phyloP scores from a whole-genome alignment of 2,329 filamentous ascomycete genomes.

The Phyllosticta citriasiana region DNA sequence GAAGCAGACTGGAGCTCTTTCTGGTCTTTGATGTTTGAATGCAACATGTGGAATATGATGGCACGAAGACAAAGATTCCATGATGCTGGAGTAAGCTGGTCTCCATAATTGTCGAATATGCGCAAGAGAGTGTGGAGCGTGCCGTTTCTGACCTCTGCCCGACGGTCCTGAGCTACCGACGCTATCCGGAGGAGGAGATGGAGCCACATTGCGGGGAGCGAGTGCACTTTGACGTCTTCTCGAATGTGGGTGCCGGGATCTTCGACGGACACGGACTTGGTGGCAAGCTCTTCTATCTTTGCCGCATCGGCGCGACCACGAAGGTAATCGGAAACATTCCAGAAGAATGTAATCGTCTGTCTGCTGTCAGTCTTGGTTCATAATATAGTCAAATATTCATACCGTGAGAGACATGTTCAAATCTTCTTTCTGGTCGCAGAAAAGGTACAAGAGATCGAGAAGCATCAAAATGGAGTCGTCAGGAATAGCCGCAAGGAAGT shows the following conservation, averaged over 20 bases:
- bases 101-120: slow-evolving; percentile 86
- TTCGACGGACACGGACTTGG: slow-evolving; percentile 3
- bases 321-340: slow-evolving; percentile 87
- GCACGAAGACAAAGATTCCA: slow-evolving; percentile 77
- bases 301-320: slow-evolving; percentile 38
- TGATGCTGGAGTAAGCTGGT: slow-evolving; percentile 63
- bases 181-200: slow-evolving; percentile 62
- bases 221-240: slow-evolving; percentile 20
- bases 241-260: slow-evolving; percentile 1
- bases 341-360: slow-evolving; percentile 86
- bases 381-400: slow-evolving; percentile 23
- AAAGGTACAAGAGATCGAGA: slow-evolving; percentile 79
- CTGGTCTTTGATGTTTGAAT: slow-evolving; percentile 43
- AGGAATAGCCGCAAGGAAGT: slow-evolving; percentile 69
- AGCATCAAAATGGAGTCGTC: slow-evolving; percentile 65
- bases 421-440: slow-evolving; percentile 82
- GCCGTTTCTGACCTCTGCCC: slow-evolving; percentile 70
- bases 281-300: slow-evolving; percentile 19
- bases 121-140: slow-evolving; percentile 83
- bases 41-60: slow-evolving; percentile 69
- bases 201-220: slow-evolving; percentile 68
- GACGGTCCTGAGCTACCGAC: slow-evolving; percentile 58
- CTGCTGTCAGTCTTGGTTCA: neutral
- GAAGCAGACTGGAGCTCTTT: slow-evolving; percentile 13
- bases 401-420: slow-evolving; percentile 90